A percentile compares a stretch with the other conserved stretches of the same genome.
Conservation (phyloP, 345 rosid species). For the Eucalyptus polyanthemos region DNA sequence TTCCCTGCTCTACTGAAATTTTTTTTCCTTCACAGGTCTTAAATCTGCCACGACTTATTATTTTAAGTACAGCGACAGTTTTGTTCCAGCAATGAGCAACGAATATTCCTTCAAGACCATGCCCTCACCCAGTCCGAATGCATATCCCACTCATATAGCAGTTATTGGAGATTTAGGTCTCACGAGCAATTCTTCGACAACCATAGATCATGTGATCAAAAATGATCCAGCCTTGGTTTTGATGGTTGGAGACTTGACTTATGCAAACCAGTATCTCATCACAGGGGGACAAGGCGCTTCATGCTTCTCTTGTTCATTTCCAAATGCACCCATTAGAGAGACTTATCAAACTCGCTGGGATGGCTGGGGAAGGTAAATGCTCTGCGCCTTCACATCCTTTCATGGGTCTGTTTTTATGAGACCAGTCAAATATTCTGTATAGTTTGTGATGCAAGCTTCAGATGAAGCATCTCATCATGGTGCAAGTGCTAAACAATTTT, state of each 20-base stretch:
- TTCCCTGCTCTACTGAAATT: neutral
- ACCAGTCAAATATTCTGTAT: neutral
- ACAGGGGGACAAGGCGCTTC: slow-evolving; percentile 60
- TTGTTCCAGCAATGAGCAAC: slow-evolving; percentile 60
- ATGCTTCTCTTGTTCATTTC: slow-evolving; percentile 68
- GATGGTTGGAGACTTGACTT: slow-evolving; percentile 72
- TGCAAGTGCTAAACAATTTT: neutral
- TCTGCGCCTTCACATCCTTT: neutral
- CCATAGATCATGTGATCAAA: slow-evolving; percentile 45
- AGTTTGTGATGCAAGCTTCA: neutral
- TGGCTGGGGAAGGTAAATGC: slow-evolving; percentile 76
- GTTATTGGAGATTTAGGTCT: slow-evolving; percentile 80
- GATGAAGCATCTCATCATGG: neutral
- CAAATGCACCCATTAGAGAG: slow-evolving; percentile 70
- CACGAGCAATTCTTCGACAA: slow-evolving; percentile 65
- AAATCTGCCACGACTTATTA: slow-evolving; percentile 48
- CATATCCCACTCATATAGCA: slow-evolving; percentile 57
- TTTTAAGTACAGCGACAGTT: slow-evolving; percentile 62
- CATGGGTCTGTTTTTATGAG: neutral
- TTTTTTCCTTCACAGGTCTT: slow-evolving; percentile 29
- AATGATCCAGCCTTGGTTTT: slow-evolving; percentile 65
- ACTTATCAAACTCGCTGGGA: slow-evolving; percentile 94
- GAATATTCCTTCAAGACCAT: slow-evolving; percentile 45
- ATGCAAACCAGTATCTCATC: slow-evolving; percentile 77
- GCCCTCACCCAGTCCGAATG: slow-evolving; percentile 26